Base-by-base conservation (phyloP, 2,329 filamentous ascomycete genomes). In the Lasiodiplodia gonubiensis region DNA sequence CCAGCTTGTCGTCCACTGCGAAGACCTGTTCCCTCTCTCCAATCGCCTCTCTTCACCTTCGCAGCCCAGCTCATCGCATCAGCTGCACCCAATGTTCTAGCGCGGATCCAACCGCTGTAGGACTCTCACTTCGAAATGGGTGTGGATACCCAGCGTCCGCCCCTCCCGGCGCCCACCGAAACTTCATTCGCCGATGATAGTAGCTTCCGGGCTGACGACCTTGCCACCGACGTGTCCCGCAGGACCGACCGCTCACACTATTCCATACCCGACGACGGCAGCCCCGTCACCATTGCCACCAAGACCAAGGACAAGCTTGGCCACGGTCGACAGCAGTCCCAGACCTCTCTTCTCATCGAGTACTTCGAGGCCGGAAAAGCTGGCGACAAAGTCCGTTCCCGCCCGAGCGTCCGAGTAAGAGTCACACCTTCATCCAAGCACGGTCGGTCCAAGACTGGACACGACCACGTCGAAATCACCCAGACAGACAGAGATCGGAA, bases 311-410 rank as follows among this genome's bases (percentile, higher is more conserved):
- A 80, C 73, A 89, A 88, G 77, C 69, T 85, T 81, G 71, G 78
- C 79, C 80, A 86, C 68, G 83, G 83, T 80, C 84, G 79, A 77
- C 76, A 80, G 75, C 79, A 86, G 73, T 97, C 92, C 54, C 93
- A 97, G 82, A 97, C 94, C 46, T 96, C 92, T 67, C 85, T 97
- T 71, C 85, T 97, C 74, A 97, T 97, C 74, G 94, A 97, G 81
- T 97, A 97, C 80, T 97, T 96, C 75, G 94, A 97, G 81, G 92
- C 89, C 72, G 88, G 90, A 70, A 94, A 92, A 78, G 82, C 86
- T 67, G 84, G 84, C 73, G 84, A 80, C 74, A 85, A 81, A 74
- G 82, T 84, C 39, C 86, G 88, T 72, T 90, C 91, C 73, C 89
- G 91, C 72, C 93, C 94, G 14, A 97, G 93, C 77, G 92, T 97